Base-by-base conservation (phyloP, 2,329 filamentous ascomycete species). In the Xylariomycetidae sp. region DNA sequence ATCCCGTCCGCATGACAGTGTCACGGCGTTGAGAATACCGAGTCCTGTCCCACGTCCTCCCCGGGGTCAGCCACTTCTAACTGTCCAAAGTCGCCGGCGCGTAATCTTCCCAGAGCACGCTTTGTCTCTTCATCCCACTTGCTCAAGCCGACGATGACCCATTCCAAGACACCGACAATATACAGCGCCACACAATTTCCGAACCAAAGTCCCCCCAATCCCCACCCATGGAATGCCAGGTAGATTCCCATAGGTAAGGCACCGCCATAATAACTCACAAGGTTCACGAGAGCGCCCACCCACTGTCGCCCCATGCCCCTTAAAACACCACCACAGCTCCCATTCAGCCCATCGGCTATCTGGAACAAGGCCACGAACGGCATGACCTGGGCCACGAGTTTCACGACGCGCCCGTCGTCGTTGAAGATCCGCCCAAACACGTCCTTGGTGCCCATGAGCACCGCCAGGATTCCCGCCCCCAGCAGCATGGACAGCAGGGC, bases 281-380 rank as follows among this genome's bases (percentile, higher is more conserved):
- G 67, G 54, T 94, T 94, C 33, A 93, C 85, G 2, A 78, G 63
- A 2, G 86, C 87, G 10, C 88, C 88, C 31, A 93, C 72, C 68
- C 89, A 87, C 58, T 94, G 87, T 34, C 84, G 66, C 3, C 87
- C 88, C 85, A 90, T 92, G 0, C 87, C 88, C 43, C 87, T 64
- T 10, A 94, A 61, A 14, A 79, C 77, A 2, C 88, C 87, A 1
- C 88, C 87, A 52, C 87, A 94, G 39, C 78, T 84, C 1, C 87
- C 86, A 49, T 92, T 92, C 20, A 94, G 62, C 0, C 87, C 88
- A 54, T 94, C 87, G 0, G 87, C 86, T 39, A 94, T 89, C 63
- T 94, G 87, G 59, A 94, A 94, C 3, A 94, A 65, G 1, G 87
- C 88, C 1, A 94, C 87, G 48, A 80, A 90, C 0, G 88, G 88